phyloP scores from a whole-genome alignment of 2,329 filamentous ascomycete species.

The Ascochyta viciae-villosae region DNA sequence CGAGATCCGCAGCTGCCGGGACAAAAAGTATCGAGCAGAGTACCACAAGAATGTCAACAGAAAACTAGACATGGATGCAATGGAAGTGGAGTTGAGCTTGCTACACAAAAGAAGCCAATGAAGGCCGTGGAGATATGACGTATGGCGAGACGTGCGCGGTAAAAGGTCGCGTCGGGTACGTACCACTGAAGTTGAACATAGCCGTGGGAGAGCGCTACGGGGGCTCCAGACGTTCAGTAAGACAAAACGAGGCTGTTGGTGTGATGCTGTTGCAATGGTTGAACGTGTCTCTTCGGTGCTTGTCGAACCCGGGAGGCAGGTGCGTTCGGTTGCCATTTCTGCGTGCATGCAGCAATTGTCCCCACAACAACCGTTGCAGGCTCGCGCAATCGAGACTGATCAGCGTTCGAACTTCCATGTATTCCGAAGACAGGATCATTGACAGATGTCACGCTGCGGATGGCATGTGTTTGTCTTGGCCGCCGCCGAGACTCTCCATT shows the following conservation, averaged over 20 bases:
- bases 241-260: slow-evolving; percentile 2
- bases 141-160: slow-evolving; percentile 1
- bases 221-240: neutral
- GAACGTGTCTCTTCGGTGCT: slow-evolving; percentile 17
- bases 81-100: neutral
- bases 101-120: neutral
- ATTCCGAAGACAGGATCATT: neutral
- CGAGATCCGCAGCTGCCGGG: slow-evolving; percentile 24
- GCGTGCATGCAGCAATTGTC: slow-evolving; percentile 16
- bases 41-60: neutral
- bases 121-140: slow-evolving; percentile 10
- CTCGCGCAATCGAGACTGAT: slow-evolving; percentile 7
- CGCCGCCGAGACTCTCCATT: slow-evolving; percentile 2
- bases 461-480: slow-evolving; percentile 7
- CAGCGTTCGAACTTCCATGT: neutral
- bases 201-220: slow-evolving; percentile 6
- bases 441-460: slow-evolving; percentile 14
- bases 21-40: neutral
- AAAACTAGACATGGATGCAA: neutral
- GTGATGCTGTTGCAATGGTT: slow-evolving; percentile 8
- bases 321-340: slow-evolving; percentile 18
- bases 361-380: slow-evolving; percentile 10
- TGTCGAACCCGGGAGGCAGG: slow-evolving; percentile 10
- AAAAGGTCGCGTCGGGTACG: slow-evolving; percentile 23
- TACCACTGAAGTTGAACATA: slow-evolving; percentile 51